Evolutionary conservation across 106 monocot species (phyloP).

Genomic region (Phalaenopsis equestris): DNA sequence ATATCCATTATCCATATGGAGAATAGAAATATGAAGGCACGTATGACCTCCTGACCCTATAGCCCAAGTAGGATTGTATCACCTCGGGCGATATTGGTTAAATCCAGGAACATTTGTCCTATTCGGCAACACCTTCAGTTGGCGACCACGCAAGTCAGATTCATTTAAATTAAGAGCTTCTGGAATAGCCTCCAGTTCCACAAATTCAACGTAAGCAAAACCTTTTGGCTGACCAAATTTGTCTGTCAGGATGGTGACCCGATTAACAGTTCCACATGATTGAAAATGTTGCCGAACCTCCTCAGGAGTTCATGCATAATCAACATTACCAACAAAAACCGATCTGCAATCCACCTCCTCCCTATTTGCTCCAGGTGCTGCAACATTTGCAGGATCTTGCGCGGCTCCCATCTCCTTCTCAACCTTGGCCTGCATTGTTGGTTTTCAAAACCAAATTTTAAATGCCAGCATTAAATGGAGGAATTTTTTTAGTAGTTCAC

Average conservation of each 20-base stretch:
- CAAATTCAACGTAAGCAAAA: conserved; percentile 78
- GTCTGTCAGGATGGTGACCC: conserved; percentile 38
- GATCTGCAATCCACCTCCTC: too few relatives aligned
- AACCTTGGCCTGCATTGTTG: conserved; percentile 95
- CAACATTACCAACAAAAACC: conserved; percentile 16
- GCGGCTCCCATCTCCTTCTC: conserved; percentile 87
- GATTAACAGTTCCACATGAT: conserved; percentile 80
- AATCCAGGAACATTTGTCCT: conserved; percentile 73
- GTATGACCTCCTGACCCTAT: conserved; percentile 46
- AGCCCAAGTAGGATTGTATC: conserved; percentile 59
- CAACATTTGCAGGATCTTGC: conserved; percentile 29
- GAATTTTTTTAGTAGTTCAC: too few relatives aligned
- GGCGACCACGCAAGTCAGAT: conserved; percentile 88
- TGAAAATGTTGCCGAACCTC: conserved; percentile 97
- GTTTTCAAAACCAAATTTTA: too few relatives aligned
- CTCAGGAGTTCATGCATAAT: conserved; percentile 88
- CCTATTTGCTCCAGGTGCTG: too few relatives aligned
- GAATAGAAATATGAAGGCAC: conserved; percentile 54
- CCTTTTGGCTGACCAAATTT: conserved; percentile 65
- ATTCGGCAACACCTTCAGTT: conserved; percentile 67
- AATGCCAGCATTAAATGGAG: too few relatives aligned
- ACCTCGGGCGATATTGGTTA: conserved; percentile 57
- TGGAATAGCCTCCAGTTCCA: conserved; percentile 82
- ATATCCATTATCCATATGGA: conserved; percentile 71
- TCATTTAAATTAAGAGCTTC: conserved; percentile 74